Conservation (phyloP, 2,329 filamentous ascomycete genomes). For the Phyllosticta citrichinensis region DNA sequence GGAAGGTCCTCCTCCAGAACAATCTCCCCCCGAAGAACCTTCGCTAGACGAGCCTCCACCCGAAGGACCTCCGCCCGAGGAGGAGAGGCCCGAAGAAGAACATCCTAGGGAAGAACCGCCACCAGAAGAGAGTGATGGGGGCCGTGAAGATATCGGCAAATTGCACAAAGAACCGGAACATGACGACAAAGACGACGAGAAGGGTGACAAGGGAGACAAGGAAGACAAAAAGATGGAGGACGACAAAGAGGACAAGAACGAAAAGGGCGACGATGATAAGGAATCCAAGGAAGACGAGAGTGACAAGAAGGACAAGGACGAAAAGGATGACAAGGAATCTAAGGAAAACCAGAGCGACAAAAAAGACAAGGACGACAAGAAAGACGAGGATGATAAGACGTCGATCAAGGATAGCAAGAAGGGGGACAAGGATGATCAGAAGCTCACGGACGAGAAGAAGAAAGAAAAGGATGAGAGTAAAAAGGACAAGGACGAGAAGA, state of each 20-base stretch:
- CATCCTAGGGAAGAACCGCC: neutral
- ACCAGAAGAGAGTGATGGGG: neutral
- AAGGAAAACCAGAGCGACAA: neutral
- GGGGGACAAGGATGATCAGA: neutral
- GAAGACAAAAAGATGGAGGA: neutral
- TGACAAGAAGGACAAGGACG: neutral
- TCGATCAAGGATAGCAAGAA: neutral
- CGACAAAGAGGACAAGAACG: neutral
- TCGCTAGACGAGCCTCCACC: neutral
- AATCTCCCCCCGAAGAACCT: neutral
- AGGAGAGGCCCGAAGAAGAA: neutral
- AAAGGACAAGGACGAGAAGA: neutral
- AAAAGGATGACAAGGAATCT: neutral
- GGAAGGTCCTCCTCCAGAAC: neutral
- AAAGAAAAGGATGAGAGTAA: too few relatives aligned
- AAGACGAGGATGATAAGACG: neutral
- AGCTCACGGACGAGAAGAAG: neutral
- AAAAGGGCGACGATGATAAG: neutral
- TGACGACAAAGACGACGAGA: neutral
- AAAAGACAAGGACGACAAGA: neutral
- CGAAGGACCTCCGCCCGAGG: neutral
- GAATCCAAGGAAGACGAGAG: neutral
- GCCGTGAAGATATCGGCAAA: neutral
- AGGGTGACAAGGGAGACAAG: neutral
- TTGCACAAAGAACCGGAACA: neutral